phyloP scores from a whole-genome alignment of 139 green algal genomes.

The Asterochloris erici region DNA sequence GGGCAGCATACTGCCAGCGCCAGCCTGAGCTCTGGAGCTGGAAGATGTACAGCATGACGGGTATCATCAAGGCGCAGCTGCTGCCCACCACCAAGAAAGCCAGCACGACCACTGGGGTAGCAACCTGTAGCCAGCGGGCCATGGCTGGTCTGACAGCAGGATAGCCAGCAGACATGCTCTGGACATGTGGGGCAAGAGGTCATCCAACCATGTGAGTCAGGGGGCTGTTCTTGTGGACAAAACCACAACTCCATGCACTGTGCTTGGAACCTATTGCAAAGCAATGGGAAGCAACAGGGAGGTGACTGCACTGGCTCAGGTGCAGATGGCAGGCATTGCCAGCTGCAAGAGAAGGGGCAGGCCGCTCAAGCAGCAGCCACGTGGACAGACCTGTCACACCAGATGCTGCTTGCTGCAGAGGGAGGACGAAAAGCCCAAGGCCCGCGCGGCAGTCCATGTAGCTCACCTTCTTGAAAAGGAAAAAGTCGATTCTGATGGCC shows the following conservation, averaged over 20 bases:
- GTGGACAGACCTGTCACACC: neutral
- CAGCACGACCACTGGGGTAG: conserved; percentile 59
- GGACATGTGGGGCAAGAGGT: too few species aligned
- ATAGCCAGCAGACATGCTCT: too few species aligned
- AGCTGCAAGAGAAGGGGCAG: neutral
- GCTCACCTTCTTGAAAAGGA: conserved; percentile 78
- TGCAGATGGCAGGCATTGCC: neutral
- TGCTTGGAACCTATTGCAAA: too few species aligned
- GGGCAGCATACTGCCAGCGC: conserved; percentile 62
- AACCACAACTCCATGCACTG: too few species aligned
- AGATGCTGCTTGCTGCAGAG: too few species aligned
- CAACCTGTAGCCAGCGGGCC: conserved; percentile 28
- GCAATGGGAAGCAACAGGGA: too few species aligned
- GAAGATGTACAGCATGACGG: conserved; percentile 75
- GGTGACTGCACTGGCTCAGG: too few species aligned
- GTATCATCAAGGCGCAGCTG: conserved; percentile 57
- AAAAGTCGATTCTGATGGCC: conserved; percentile 81
- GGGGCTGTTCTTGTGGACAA: too few species aligned
- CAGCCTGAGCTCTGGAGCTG: conserved; percentile 53
- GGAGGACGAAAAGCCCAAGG: neutral
- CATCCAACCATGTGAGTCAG: too few species aligned
- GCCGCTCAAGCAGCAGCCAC: neutral
- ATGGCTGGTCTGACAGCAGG: too few species aligned
- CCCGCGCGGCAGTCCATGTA: neutral
- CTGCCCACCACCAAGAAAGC: conserved; percentile 72